Conservation (phyloP, 2,329 filamentous ascomycete genomes). For the Colletotrichum brevisporum region DNA sequence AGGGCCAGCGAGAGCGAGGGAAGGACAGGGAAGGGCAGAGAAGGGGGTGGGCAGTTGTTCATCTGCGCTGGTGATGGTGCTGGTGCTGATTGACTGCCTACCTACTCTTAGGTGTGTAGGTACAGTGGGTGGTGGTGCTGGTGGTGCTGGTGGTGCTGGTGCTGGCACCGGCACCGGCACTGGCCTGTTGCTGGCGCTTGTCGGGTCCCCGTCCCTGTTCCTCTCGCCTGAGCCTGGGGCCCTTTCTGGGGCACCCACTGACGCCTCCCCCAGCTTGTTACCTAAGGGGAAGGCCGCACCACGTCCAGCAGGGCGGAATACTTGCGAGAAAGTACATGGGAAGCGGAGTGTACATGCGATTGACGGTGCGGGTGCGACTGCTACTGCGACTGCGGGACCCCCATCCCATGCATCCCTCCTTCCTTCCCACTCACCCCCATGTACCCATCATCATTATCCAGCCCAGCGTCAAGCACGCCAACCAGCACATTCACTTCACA, state of each 20-base stretch:
- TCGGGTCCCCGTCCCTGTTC: background rate
- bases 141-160: background rate
- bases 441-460: conserved; percentile 31
- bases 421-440: background rate
- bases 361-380: conserved; percentile 28
- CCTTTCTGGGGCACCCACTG: conserved; percentile 21
- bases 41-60: no score
- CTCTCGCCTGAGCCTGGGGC: conserved; percentile 7
- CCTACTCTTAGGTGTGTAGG: no score
- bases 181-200: background rate
- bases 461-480: conserved; percentile 19
- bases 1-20: no score
- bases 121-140: background rate
- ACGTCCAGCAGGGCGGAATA: background rate
- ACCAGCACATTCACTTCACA: background rate
- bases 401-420: conserved; percentile 12
- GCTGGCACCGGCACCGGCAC: background rate
- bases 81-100: background rate
- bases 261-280: conserved; percentile 18
- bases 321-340: conserved; percentile 26
- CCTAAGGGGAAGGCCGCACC: conserved; percentile 11
- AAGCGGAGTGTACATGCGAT: conserved; percentile 31
- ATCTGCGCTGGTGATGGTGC: background rate
- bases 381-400: conserved; percentile 26
- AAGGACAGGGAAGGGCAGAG: no score